A percentile compares a stretch with the other conserved stretches of the same genome.
phyloP scores from a whole-genome alignment of 139 green algal genomes.

The Chlorella sp. region DNA sequence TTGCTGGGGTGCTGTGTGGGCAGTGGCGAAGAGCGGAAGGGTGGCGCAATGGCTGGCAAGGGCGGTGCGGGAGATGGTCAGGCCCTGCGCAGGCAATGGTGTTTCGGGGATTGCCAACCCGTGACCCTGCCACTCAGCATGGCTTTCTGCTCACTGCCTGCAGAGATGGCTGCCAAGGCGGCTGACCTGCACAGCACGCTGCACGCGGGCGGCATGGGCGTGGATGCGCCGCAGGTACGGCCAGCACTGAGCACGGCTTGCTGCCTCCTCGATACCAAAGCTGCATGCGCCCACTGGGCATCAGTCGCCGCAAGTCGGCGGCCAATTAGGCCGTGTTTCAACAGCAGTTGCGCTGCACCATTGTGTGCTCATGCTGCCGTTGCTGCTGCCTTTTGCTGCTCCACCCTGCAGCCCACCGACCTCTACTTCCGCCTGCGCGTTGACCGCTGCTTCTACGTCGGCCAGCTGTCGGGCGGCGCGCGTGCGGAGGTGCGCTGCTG shows the following conservation, averaged over 20 bases:
- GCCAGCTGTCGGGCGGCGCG: slow-evolving; percentile 45
- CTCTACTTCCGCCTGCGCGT: slow-evolving; percentile 57
- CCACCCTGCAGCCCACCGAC: slow-evolving; percentile 19
- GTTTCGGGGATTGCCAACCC: neutral
- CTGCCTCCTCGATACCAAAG: too few species aligned
- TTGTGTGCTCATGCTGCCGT: too few species aligned
- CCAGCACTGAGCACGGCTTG: too few species aligned
- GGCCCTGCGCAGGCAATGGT: neutral
- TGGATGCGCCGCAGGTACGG: slow-evolving; percentile 41
- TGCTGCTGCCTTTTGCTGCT: too few species aligned
- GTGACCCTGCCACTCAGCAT: neutral
- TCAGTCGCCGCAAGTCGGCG: too few species aligned
- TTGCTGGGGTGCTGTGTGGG: too few species aligned
- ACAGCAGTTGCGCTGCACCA: too few species aligned
- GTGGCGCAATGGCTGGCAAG: too few species aligned
- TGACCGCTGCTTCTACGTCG: slow-evolving; percentile 69
- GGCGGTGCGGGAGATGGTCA: neutral
- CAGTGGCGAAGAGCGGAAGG: too few species aligned
- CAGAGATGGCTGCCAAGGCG: slow-evolving; percentile 42
- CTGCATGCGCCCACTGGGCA: too few species aligned
- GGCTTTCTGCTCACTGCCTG: neutral
- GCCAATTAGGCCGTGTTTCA: too few species aligned
- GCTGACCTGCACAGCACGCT: slow-evolving; percentile 50
- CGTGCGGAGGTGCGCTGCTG: slow-evolving; percentile 32
- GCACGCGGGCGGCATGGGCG: slow-evolving; percentile 45